These are phyloP conservation scores for Penicillium aurantiogriseum DNA, from an alignment of 2,329 filamentous ascomycete species.

Conservation along the genomic window DNA sequence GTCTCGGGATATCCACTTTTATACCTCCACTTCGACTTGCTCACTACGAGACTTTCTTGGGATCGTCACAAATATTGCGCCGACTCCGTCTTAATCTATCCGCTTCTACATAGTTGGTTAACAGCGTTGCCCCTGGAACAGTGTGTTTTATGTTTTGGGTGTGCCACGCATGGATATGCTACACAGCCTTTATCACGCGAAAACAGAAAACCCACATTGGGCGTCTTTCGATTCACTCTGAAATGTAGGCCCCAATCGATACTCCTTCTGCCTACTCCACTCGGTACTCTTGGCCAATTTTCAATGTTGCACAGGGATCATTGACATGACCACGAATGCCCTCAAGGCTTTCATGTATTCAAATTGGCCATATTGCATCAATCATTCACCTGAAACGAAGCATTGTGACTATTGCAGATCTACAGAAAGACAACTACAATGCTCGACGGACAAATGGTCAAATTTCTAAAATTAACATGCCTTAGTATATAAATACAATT, in stretches of 20 bases:
- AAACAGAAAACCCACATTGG: neutral
- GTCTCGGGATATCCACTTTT: neutral
- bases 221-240: neutral
- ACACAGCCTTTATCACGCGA: neutral
- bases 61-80: neutral
- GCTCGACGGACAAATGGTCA: neutral
- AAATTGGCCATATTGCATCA: too few species aligned
- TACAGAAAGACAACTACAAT: neutral
- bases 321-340: neutral
- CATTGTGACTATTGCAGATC: neutral
- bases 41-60: too few species aligned
- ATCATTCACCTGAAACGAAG: neutral
- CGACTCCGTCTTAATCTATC: constrained; percentile 5
- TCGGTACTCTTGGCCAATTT: neutral
- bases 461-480: neutral
- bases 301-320: neutral
- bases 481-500: too few species aligned
- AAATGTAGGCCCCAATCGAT: neutral
- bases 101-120: neutral
- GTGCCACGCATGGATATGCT: neutral
- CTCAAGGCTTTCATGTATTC: neutral
- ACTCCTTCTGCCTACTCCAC: neutral
- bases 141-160: neutral
- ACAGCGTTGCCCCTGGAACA: neutral
- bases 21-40: neutral